These are phyloP conservation scores for Yarrowia phangngaensis DNA, from an alignment of 805 yeast species.

Conservation along the genomic window DNA sequence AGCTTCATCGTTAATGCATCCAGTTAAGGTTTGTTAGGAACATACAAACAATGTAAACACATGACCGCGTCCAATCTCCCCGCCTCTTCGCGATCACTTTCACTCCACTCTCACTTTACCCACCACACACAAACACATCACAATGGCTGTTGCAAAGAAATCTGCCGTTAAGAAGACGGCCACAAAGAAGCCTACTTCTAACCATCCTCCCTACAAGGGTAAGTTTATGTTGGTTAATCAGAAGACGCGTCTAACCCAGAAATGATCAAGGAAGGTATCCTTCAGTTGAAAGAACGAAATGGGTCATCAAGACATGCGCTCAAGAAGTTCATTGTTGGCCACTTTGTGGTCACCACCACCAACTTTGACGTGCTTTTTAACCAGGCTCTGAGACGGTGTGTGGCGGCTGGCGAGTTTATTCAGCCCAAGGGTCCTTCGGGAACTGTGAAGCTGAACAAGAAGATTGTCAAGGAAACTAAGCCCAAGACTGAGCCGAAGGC, in stretches of 20 bases:
- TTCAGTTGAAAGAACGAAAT: constrained; percentile 69
- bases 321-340: constrained; percentile 72
- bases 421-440: constrained; percentile 93
- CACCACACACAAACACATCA: constrained; percentile 19
- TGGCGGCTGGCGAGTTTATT: constrained; percentile 64
- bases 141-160: constrained; percentile 26
- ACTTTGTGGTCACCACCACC: constrained; percentile 54
- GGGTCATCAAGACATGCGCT: constrained; percentile 81
- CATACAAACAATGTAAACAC: constrained; percentile 21
- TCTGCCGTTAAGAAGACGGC: constrained; percentile 33
- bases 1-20: constrained; percentile 26
- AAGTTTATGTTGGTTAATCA: constrained; percentile 29
- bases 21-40: constrained; percentile 9
- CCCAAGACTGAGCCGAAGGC: constrained; percentile 23
- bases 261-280: constrained; percentile 64
- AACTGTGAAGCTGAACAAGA: constrained; percentile 64
- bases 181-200: constrained; percentile 34
- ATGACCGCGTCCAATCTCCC: constrained; percentile 26
- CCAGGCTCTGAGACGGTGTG: constrained; percentile 73
- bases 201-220: constrained; percentile 43
- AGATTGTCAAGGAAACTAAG: constrained; percentile 37
- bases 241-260: constrained; percentile 41
- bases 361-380: constrained; percentile 76
- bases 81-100: constrained; percentile 16
- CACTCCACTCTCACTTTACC: constrained; percentile 5